A percentile compares a stretch with the other conserved stretches of the same genome.
These are phyloP conservation scores for Botrytis deweyae DNA, from an alignment of 2,329 filamentous ascomycete genomes.

Conservation along the genomic window DNA sequence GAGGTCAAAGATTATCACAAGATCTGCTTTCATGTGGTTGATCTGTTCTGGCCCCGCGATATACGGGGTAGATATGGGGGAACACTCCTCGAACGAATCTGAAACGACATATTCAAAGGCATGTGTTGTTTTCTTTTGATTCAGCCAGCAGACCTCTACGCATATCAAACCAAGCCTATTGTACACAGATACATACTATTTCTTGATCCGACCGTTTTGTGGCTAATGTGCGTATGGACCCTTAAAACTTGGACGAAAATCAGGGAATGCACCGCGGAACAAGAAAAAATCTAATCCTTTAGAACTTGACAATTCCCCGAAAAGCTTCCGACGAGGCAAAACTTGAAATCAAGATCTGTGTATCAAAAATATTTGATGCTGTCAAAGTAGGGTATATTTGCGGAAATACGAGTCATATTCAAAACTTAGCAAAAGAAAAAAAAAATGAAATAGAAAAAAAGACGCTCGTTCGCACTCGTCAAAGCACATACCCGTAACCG, in stretches of 20 bases:
- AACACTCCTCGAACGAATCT: not conserved
- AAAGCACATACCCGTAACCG: slow-evolving; percentile 12
- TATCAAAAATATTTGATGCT: not conserved
- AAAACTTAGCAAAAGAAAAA: not conserved
- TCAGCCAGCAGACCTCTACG: not conserved
- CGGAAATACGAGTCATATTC: slow-evolving; percentile 7
- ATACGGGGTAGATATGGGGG: slow-evolving; percentile 8
- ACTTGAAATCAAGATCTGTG: slow-evolving; percentile 6
- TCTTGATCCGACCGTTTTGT: not conserved
- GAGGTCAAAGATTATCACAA: slow-evolving; percentile 10
- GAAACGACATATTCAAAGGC: slow-evolving; percentile 2
- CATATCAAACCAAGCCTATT: not conserved
- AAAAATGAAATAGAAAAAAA: not conserved
- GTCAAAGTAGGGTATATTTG: not conserved
- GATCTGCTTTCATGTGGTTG: slow-evolving; percentile 10
- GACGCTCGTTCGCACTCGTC: slow-evolving; percentile 4
- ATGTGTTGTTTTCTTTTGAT: slow-evolving; percentile 14
- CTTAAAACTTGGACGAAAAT: not conserved
- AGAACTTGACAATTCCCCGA: not conserved
- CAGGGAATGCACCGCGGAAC: not conserved
- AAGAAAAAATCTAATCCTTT: not conserved
- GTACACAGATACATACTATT: not conserved
- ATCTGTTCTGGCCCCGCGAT: not conserved
- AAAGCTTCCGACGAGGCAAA: slow-evolving; percentile 3
- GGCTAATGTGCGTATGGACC: not conserved